phyloP scores from a whole-genome alignment of 495 filamentous ascomycete genomes.

The Evernia prunastri region DNA sequence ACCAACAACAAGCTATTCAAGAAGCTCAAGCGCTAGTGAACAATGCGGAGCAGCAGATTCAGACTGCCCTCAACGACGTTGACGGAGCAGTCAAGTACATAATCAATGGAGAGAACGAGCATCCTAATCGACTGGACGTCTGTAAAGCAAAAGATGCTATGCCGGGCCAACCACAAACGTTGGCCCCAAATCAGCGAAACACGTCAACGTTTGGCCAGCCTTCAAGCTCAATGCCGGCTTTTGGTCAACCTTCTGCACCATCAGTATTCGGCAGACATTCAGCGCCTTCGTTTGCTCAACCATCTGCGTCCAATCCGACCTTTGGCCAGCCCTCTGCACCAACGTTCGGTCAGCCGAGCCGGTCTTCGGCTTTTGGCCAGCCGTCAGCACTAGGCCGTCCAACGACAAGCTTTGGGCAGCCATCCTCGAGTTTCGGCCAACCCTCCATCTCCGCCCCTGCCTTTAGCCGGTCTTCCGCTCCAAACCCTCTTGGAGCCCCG shows the following conservation, averaged over 20 bases:
- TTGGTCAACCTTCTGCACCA: slow-evolving; percentile 33
- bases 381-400: slow-evolving; percentile 19
- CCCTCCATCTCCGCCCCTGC: slow-evolving; percentile 31
- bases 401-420: slow-evolving; percentile 22
- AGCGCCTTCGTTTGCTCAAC: slow-evolving; percentile 24
- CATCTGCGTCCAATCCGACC: slow-evolving; percentile 25
- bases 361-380: slow-evolving; percentile 31
- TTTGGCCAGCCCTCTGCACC: slow-evolving; percentile 39
- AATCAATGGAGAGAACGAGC: slow-evolving; percentile 57
- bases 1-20: slow-evolving; percentile 56
- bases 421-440: slow-evolving; percentile 28
- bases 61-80: slow-evolving; percentile 56
- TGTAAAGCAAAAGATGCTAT: slow-evolving; percentile 41
- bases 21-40: slow-evolving; percentile 55
- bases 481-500: slow-evolving; percentile 23
- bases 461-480: slow-evolving; percentile 28
- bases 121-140: slow-evolving; percentile 76
- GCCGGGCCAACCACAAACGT: slow-evolving; percentile 27
- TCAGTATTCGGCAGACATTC: slow-evolving; percentile 31
- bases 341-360: slow-evolving; percentile 25
- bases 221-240: slow-evolving; percentile 26
- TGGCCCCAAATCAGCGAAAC: slow-evolving; percentile 12
- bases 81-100: slow-evolving; percentile 69
- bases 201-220: slow-evolving; percentile 40
- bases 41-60: slow-evolving; percentile 61